Conservation (phyloP, 2,329 filamentous ascomycete genomes). For the Diplocarpon mali region DNA sequence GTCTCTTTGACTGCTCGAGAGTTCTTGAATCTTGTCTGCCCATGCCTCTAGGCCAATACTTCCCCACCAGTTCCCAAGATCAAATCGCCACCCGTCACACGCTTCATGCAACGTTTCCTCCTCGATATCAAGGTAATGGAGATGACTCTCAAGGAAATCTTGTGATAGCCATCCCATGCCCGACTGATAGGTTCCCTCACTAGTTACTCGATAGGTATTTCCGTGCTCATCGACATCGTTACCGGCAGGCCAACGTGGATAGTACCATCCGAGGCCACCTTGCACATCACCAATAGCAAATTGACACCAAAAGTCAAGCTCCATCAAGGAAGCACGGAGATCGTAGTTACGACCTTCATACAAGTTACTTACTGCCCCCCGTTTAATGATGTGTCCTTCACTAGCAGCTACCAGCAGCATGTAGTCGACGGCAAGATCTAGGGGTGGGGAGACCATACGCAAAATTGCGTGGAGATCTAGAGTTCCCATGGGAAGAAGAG, state of each 20-base stretch:
- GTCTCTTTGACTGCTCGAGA: slow-evolving; percentile 12
- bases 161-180: slow-evolving; percentile 71
- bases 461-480: slow-evolving; percentile 81
- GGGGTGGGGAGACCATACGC: slow-evolving; percentile 56
- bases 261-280: slow-evolving; percentile 84
- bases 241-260: slow-evolving; percentile 63
- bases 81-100: slow-evolving; percentile 58
- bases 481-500: slow-evolving; percentile 61
- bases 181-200: slow-evolving; percentile 62
- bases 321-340: slow-evolving; percentile 67
- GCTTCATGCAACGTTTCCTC: slow-evolving; percentile 53
- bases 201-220: slow-evolving; percentile 64
- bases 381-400: slow-evolving; percentile 71
- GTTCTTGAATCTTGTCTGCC: slow-evolving; percentile 25
- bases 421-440: slow-evolving; percentile 64
- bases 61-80: slow-evolving; percentile 46
- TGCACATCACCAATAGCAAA: slow-evolving; percentile 85
- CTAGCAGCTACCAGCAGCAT: slow-evolving; percentile 73
- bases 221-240: slow-evolving; percentile 57
- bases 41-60: slow-evolving; percentile 32
- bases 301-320: slow-evolving; percentile 95
- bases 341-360: slow-evolving; percentile 62
- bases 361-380: slow-evolving; percentile 55
- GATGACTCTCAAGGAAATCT: slow-evolving; percentile 38
- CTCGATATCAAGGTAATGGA: slow-evolving; percentile 36